Base-by-base conservation (phyloP, 345 rosid species). In the Bruguiera gymnorhiza region DNA sequence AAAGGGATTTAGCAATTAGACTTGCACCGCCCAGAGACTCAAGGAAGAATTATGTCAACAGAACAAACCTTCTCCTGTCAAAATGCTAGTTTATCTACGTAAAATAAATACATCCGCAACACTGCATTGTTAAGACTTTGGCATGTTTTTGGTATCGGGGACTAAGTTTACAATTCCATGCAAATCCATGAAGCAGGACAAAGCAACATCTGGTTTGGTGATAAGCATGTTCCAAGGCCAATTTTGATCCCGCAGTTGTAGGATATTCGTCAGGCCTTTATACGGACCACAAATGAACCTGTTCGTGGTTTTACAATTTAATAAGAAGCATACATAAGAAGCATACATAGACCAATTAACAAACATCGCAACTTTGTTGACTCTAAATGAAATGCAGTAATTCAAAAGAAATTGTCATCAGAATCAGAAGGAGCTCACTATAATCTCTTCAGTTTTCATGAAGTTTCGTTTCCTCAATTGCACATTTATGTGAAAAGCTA, bases 231-330 rank as follows among this genome's bases (percentile, higher is more conserved):
- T 48, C 66, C 74, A 37, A 62, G 21, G 6, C n/a, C 36, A n/a
- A 1, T 27, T 67, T 18, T 8, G 5, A 37, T 60, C 59, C 21
- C 31, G 20, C 52, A 26, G 46, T 65, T 46, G 66, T 3, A 34
- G 66, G 39, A 4, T 34, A 68, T 24, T 59, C 55, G 31, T 90
- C 88, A 90, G 46, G 87, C 96, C 82, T 92, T 92, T 78, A 92
- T 86, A 48, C 97, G 87, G 58, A 92, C 73, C 69, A 92, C 97
- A 32, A 92, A 92, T 10, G 95, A 90, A 85, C 98, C 98, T 87
- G 88, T 72, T 59, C 8, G 62, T 39, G 13, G 58, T n/a, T 21
- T 54, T 55, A 13, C 16, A 55, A 43, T 13, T 43, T 43, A 43
- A 43, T 43, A 18, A 13, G 1, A 4, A 11, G 50, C 50, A 43